Percentiles rank a stretch among this genome's conserved stretches.
phyloP scores from a whole-genome alignment of 495 filamentous ascomycete species.

The Saxispiralis lemnorum region DNA sequence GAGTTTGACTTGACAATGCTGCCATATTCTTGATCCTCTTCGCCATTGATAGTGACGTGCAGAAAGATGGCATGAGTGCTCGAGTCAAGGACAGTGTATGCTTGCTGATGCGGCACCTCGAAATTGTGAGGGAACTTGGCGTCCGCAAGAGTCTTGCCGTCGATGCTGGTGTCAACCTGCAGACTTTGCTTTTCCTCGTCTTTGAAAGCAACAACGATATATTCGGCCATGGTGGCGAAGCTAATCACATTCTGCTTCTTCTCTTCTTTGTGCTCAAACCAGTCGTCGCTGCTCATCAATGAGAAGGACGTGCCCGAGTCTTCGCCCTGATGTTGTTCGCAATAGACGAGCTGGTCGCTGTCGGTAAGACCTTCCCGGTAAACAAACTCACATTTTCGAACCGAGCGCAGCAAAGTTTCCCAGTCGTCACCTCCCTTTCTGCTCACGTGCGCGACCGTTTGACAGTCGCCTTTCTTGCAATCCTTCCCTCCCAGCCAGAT shows the following conservation, averaged over 20 bases:
- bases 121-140: conserved; percentile 74
- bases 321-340: conserved; percentile 53
- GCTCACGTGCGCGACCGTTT: conserved; percentile 49
- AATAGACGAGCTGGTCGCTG: conserved; percentile 57
- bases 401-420: conserved; percentile 47
- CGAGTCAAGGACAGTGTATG: conserved; percentile 84
- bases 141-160: conserved; percentile 63
- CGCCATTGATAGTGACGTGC: conserved; percentile 59
- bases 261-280: conserved; percentile 43
- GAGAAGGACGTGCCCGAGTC: conserved; percentile 40
- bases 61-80: conserved; percentile 84
- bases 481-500: conserved; percentile 68
- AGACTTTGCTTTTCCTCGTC: conserved; percentile 47
- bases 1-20: conserved; percentile 92
- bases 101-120: conserved; percentile 52
- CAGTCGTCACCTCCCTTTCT: conserved; percentile 61
- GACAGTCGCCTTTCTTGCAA: conserved; percentile 39
- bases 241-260: conserved; percentile 53
- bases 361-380: conserved; percentile 37
- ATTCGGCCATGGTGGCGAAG: conserved; percentile 87
- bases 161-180: conserved; percentile 62
- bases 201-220: conserved; percentile 73
- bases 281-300: conserved; percentile 56
- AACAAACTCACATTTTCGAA: conserved; percentile 67
- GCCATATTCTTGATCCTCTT: conserved; percentile 49